Conservation (phyloP, 352 stramenopile genomes). For the Pythium graminicola region DNA sequence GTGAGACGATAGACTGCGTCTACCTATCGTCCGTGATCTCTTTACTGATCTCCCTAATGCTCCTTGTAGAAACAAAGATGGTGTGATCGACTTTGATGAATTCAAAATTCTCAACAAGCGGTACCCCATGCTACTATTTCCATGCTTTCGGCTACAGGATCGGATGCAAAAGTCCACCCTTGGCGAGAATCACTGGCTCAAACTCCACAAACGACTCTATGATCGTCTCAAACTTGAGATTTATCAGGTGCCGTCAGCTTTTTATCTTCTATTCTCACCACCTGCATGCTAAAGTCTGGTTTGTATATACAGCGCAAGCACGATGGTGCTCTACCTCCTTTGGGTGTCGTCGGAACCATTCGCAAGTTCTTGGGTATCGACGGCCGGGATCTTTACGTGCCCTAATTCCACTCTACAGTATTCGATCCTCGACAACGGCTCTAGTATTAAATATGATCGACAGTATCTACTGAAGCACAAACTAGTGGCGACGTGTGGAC, state of each 20-base stretch:
- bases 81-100: slow-evolving; percentile 89
- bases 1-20: slow-evolving; percentile 13
- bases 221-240: slow-evolving; percentile 64
- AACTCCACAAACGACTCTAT: slow-evolving; percentile 68
- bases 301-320: slow-evolving; percentile 43
- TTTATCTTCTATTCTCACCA: neutral
- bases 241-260: slow-evolving; percentile 29
- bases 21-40: too few species aligned
- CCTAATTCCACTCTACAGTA: slow-evolving; percentile 23
- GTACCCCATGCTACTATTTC: slow-evolving; percentile 90
- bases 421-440: neutral
- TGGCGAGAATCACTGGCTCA: slow-evolving; percentile 74
- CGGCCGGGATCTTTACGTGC: slow-evolving; percentile 50
- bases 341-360: slow-evolving; percentile 51
- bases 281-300: neutral
- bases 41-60: neutral
- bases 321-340: slow-evolving; percentile 44
- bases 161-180: slow-evolving; percentile 87
- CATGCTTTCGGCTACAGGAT: slow-evolving; percentile 90
- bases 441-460: too few species aligned
- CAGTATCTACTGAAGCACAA: too few species aligned
- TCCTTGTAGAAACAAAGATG: slow-evolving; percentile 73
- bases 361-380: slow-evolving; percentile 67
- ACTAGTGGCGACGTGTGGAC: slow-evolving; percentile 4
- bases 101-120: slow-evolving; percentile 89